A percentile compares a stretch with the other conserved stretches of the same genome.
Conservation (phyloP, 2,329 filamentous ascomycete genomes). For the Coniochaeta prunicola region DNA sequence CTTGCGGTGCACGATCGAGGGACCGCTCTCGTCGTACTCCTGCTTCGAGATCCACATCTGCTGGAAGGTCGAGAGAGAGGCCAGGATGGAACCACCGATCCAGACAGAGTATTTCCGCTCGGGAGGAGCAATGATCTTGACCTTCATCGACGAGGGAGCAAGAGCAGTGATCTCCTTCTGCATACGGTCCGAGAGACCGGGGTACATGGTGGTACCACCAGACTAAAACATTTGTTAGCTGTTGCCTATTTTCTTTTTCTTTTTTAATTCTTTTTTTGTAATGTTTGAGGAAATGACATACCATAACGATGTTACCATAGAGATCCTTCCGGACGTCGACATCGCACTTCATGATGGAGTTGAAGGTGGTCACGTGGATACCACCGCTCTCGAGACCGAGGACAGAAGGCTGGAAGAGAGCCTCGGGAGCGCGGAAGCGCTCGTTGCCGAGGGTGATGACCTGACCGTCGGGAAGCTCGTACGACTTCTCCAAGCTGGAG, state of each 20-base stretch:
- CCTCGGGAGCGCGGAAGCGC: slow-evolving; percentile 99
- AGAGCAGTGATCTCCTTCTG: slow-evolving; percentile 99
- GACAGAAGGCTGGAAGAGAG: slow-evolving; percentile 98
- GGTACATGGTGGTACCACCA: slow-evolving; percentile 99
- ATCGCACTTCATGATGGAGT: slow-evolving; percentile 99
- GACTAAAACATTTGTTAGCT: slow-evolving; percentile 66
- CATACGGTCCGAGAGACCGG: slow-evolving; percentile 99
- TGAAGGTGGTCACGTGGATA: slow-evolving; percentile 99
- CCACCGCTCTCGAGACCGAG: slow-evolving; percentile 97
- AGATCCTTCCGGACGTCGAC: slow-evolving; percentile 99
- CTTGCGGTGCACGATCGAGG: slow-evolving; percentile 99
- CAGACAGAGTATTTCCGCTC: slow-evolving; percentile 99
- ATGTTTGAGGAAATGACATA: slow-evolving; percentile 43
- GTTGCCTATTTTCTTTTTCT: neutral
- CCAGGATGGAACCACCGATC: slow-evolving; percentile 99
- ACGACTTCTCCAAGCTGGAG: slow-evolving; percentile 98
- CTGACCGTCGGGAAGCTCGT: slow-evolving; percentile 97
- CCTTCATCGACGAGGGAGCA: slow-evolving; percentile 99
- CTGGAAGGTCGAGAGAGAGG: slow-evolving; percentile 99
- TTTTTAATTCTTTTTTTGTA: neutral
- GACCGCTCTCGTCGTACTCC: slow-evolving; percentile 99
- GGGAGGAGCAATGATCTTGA: slow-evolving; percentile 99
- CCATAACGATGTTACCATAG: slow-evolving; percentile 99
- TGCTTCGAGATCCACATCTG: slow-evolving; percentile 99
- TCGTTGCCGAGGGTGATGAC: slow-evolving; percentile 99